These are phyloP conservation scores for Periconia sp. DNA, from an alignment of 2,329 filamentous ascomycete species.

Conservation along the genomic window DNA sequence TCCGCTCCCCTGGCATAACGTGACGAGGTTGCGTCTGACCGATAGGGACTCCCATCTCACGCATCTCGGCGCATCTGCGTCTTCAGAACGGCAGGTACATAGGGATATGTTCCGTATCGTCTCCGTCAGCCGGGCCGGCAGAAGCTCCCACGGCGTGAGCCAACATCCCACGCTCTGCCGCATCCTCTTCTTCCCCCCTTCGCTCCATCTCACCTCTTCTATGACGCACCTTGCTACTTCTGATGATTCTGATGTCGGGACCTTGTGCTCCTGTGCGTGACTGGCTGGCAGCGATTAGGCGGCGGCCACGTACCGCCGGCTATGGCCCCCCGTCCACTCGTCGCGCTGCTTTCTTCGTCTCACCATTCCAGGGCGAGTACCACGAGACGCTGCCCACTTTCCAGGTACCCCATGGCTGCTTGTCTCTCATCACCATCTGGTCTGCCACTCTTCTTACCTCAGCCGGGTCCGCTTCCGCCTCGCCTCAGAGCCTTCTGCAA, in stretches of 20 bases:
- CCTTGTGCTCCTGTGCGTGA: constrained; percentile 13
- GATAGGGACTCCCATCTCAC: too few relatives aligned
- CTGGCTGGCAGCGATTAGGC: constrained; percentile 25
- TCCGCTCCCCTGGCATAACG: too few relatives aligned
- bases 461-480: not conserved
- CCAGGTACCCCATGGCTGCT: too few relatives aligned
- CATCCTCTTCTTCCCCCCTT: not conserved
- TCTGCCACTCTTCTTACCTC: not conserved
- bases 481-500: too few relatives aligned
- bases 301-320: constrained; percentile 31
- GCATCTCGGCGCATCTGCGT: too few relatives aligned
- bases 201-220: constrained; percentile 4
- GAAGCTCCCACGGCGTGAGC: too few relatives aligned
- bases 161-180: constrained; percentile 2
- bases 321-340: constrained; percentile 10
- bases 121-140: too few relatives aligned
- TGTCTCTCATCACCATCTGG: not conserved
- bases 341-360: constrained; percentile 9
- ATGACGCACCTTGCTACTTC: constrained; percentile 10
- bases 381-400: constrained; percentile 1
- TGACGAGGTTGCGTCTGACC: too few relatives aligned
- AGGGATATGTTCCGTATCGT: too few relatives aligned
- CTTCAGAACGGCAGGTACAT: too few relatives aligned
- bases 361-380: constrained; percentile 6
- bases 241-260: constrained; percentile 13